These are phyloP conservation scores for Salix caprea DNA, from an alignment of 345 rosid genomes.

Conservation along the genomic window DNA sequence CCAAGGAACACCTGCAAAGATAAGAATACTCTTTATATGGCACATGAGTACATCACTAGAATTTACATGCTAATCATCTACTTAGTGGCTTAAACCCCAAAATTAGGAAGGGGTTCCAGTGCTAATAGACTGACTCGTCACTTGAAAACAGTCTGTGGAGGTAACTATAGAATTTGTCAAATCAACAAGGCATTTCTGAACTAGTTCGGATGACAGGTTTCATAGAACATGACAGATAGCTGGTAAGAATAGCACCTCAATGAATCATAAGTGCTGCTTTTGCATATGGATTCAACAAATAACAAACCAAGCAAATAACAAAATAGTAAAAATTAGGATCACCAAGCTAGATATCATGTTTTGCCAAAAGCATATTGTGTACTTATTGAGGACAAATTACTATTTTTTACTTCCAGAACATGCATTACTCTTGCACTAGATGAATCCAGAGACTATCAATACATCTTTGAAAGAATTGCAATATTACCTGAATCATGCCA, in stretches of 20 bases:
- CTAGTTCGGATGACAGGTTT: not conserved
- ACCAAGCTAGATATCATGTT: not conserved
- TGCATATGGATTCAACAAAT: not conserved
- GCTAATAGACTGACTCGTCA: not conserved
- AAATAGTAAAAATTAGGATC: not conserved
- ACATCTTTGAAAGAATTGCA: not conserved
- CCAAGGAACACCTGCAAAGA: constrained; percentile 83
- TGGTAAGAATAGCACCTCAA: not conserved
- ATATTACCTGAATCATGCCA: constrained; percentile 96
- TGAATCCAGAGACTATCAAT: not conserved
- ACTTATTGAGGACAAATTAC: not conserved
- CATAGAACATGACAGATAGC: not conserved
- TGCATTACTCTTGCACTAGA: too few relatives aligned
- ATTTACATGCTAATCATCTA: not conserved
- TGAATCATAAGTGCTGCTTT: not conserved
- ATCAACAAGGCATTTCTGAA: not conserved
- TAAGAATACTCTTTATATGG: constrained; percentile 2
- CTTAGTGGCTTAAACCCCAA: not conserved
- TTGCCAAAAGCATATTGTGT: not conserved
- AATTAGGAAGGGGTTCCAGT: not conserved
- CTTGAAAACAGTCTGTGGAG: not conserved
- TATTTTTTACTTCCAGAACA: not conserved
- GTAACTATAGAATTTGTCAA: not conserved
- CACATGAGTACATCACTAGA: not conserved
- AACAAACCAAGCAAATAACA: not conserved